Base-by-base conservation (phyloP, 768 basidiomycete genomes). In the Holtermanniella nyarrowii region DNA sequence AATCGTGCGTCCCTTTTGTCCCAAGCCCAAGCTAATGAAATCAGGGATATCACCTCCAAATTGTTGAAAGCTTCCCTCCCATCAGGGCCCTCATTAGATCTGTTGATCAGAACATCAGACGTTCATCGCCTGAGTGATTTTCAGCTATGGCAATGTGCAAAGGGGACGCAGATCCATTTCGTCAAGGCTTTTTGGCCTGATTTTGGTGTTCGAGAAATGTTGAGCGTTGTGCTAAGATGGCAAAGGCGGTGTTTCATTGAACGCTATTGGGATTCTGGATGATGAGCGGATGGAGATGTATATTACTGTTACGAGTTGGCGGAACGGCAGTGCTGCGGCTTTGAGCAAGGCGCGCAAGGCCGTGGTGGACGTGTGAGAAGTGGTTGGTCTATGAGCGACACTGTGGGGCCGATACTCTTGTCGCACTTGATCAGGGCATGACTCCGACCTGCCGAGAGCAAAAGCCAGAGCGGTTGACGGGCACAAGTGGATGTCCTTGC, bases 61-160 rank as follows among this genome's bases (percentile, higher is more conserved):
- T 14, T 21, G 42, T 5, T 58, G 61, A 12, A 64, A 62, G 11
- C 75, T 95, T n/a, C n/a, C n/a, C n/a, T n/a, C n/a, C n/a, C n/a
- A n/a, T n/a, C n/a, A n/a, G n/a, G n/a, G n/a, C n/a, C n/a, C n/a
- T n/a, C n/a, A 37, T 7, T 37, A 0, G 93, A 97, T 63, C 79
- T 99, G 44, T 78, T 97, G 47, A 76, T 99, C 20, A 80, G 95
- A 40, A 95, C 91, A 0, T 89, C 88, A 46, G 88, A 90, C 11
- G 95, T 93, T 4, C 83, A 80, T 52, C 78, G 89, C 3, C 72
- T 95, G 21, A 88, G 86, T 62, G 88, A 95, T 60, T 99, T 82
- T 66, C 70, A 96, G 66, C 79, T 91, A 14, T 99, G 93, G 95
- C 95, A 95, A 88, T 82, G 82, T 55, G 83, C 78, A 48, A 83